These are phyloP conservation scores for Ochetophila trinervis DNA, from an alignment of 306 rosid species.

Conservation along the genomic window DNA sequence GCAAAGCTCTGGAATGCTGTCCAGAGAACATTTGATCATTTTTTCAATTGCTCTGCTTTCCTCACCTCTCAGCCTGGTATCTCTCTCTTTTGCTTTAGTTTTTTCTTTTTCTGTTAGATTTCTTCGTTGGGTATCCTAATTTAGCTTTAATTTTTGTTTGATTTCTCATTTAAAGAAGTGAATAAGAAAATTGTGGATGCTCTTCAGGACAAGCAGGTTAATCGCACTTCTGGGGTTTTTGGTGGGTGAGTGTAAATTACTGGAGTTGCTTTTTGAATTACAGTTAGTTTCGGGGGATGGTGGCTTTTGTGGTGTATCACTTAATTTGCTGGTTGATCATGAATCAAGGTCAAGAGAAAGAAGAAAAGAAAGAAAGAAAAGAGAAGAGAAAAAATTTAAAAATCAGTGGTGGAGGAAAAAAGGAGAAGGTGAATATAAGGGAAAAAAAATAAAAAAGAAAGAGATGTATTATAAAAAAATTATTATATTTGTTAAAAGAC, in stretches of 20 bases:
- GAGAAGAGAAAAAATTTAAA: too few relatives aligned
- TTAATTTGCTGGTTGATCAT: too few relatives aligned
- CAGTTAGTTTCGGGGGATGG: too few relatives aligned
- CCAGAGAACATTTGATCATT: slow-evolving; percentile 63
- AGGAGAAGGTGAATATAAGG: too few relatives aligned
- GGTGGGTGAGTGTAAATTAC: not conserved
- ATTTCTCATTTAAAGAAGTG: slow-evolving; percentile 37
- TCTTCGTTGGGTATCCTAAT: not conserved
- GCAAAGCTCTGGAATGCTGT: slow-evolving; percentile 36
- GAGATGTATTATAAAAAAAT: too few relatives aligned
- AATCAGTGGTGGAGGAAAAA: too few relatives aligned
- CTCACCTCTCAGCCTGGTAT: slow-evolving; percentile 73
- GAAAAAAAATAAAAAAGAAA: too few relatives aligned
- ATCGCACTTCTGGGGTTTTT: not conserved
- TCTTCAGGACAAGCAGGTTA: slow-evolving; percentile 64
- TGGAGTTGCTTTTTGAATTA: too few relatives aligned
- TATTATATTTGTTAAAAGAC: too few relatives aligned
- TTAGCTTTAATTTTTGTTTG: not conserved
- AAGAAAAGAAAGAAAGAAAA: too few relatives aligned
- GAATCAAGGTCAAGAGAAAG: too few relatives aligned
- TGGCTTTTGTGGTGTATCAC: too few relatives aligned
- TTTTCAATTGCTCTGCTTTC: slow-evolving; percentile 54
- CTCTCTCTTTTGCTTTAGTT: not conserved
- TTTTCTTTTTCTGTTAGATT: not conserved
- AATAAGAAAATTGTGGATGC: slow-evolving; percentile 74